Evolutionary conservation across 176 grass and related monocot species (phyloP).

Genomic region (Themeda triandra): DNA sequence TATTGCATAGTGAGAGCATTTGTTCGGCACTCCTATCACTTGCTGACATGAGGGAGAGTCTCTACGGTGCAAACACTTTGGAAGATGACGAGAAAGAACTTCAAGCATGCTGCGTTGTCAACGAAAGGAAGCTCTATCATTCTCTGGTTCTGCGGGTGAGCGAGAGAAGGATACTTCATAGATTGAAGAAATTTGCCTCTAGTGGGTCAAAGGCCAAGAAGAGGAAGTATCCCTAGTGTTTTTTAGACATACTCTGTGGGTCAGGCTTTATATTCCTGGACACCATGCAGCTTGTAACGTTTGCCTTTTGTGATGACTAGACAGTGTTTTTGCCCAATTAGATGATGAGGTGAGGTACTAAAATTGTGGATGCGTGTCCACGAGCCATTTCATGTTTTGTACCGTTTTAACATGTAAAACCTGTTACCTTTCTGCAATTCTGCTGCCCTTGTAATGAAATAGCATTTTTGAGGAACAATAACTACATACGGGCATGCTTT

Average conservation of each 20-base stretch:
- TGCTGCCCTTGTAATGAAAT: background rate
- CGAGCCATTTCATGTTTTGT: background rate
- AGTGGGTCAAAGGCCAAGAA: conserved; percentile 53
- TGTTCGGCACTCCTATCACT: conserved; percentile 57
- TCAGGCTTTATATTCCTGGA: background rate
- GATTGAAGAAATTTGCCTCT: conserved; percentile 48
- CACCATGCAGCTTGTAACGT: background rate
- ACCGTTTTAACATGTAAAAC: background rate
- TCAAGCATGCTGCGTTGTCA: conserved; percentile 34
- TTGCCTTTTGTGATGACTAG: background rate
- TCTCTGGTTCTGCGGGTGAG: conserved; percentile 68
- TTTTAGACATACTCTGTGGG: background rate
- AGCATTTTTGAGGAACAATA: background rate
- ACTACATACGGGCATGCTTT: background rate
- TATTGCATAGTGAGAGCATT: conserved; percentile 52
- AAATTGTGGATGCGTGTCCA: background rate
- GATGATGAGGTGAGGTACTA: background rate
- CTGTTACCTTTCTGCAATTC: background rate
- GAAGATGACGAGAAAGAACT: conserved; percentile 49
- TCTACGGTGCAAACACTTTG: conserved; percentile 62
- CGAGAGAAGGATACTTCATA: conserved; percentile 73
- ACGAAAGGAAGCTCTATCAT: conserved; percentile 63
- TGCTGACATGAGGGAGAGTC: conserved; percentile 60
- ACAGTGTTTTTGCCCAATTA: background rate
- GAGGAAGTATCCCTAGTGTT: conserved; percentile 46